Percentiles rank a stretch among this genome's conserved stretches.
Evolutionary conservation across 768 basidiomycete genomes (phyloP).

Genomic region (Leucosporidium yakuticum): DNA sequence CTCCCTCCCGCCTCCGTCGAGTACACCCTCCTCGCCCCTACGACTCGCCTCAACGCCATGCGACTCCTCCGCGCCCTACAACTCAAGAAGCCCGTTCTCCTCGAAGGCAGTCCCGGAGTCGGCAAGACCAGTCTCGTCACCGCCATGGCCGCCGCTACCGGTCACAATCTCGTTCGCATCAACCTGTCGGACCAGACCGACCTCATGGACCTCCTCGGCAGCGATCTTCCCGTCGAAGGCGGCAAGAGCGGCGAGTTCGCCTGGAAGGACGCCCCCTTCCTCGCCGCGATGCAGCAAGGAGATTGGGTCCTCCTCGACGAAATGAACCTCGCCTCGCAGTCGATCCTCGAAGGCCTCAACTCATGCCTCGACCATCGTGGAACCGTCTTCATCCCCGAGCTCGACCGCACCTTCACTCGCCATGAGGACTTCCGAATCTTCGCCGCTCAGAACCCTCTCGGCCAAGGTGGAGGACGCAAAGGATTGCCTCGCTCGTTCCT

Average conservation of each 20-base stretch:
- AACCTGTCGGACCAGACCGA: constrained; percentile 98
- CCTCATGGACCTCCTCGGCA: constrained; percentile 89
- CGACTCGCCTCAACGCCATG: constrained; percentile 77
- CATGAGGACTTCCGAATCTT: constrained; percentile 96
- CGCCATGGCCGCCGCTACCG: constrained; percentile 73
- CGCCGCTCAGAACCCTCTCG: constrained; percentile 92
- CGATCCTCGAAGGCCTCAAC: constrained; percentile 93
- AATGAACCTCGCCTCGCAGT: constrained; percentile 97
- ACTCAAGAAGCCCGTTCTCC: constrained; percentile 77
- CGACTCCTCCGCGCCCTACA: constrained; percentile 86
- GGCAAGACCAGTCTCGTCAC: constrained; percentile 91
- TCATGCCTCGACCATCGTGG: constrained; percentile 94
- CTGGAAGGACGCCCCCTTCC: constrained; percentile 95
- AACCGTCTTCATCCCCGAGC: constrained; percentile 87
- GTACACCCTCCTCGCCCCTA: constrained; percentile 84
- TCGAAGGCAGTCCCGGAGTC: constrained; percentile 96
- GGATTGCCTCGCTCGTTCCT: constrained; percentile 95
- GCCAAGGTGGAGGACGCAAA: constrained; percentile 94
- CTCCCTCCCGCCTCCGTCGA: constrained; percentile 41
- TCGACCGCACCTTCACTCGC: constrained; percentile 75
- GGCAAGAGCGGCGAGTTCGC: constrained; percentile 85
- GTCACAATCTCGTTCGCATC: constrained; percentile 78
- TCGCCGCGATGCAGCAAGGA: constrained; percentile 86
- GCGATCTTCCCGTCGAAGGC: constrained; percentile 89
- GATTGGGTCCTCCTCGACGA: constrained; percentile 98